phyloP scores from a whole-genome alignment of 2,329 filamentous ascomycete species.

The Neofusicoccum sp. region DNA sequence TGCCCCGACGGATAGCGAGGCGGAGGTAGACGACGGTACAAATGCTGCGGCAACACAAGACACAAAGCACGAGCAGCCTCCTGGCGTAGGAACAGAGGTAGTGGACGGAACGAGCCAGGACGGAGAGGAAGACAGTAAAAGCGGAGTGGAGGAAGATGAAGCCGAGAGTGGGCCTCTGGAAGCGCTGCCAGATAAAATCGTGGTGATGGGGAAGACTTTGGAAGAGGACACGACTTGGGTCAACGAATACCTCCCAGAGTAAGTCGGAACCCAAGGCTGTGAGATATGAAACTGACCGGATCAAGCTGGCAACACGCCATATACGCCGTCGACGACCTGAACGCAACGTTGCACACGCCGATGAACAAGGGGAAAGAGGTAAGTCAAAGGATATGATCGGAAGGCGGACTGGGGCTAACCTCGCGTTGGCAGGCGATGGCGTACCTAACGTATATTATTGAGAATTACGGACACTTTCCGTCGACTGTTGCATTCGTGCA shows the following conservation, averaged over 20 bases:
- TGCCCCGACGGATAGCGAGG: too few species aligned
- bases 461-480: conserved; percentile 26
- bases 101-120: not conserved
- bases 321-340: conserved; percentile 21
- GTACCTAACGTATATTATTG: conserved; percentile 28
- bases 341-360: conserved; percentile 20
- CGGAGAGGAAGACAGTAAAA: not conserved
- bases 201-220: conserved; percentile 12
- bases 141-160: not conserved
- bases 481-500: conserved; percentile 25
- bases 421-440: conserved; percentile 19
- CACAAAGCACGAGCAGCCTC: not conserved
- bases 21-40: not conserved
- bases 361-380: conserved; percentile 26
- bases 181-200: conserved; percentile 6
- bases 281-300: not conserved
- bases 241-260: conserved; percentile 15
- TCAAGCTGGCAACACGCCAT: conserved; percentile 18
- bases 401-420: not conserved
- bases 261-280: not conserved
- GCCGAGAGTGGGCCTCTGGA: not conserved
- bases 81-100: not conserved
- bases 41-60: not conserved
- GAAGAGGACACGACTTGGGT: conserved; percentile 24
- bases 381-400: not conserved